Evolutionary conservation across 345 rosid species (phyloP), one percentile per base, ranked within the genome.

Genomic region (Euphorbia pulcherrima): DNA sequence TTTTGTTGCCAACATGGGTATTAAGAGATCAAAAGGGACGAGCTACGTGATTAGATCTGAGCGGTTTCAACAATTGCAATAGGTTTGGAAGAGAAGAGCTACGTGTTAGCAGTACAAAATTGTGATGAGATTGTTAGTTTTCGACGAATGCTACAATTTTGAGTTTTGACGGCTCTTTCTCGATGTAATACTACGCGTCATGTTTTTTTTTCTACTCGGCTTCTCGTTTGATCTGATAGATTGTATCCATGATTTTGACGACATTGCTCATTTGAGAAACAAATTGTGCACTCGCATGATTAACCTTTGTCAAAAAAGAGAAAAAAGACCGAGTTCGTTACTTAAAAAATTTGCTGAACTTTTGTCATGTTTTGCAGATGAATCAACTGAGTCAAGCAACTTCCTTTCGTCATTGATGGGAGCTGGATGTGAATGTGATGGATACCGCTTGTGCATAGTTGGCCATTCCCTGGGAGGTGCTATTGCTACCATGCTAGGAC

Each of bases 401-500:
- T 82, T 86, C 74, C 80, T 93, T 61, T 85, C 97, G 60, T 90
- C 94, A 57, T 81, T 93, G 75, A 73, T 93, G 62, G 96, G 94
- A 70, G 76, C 78, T 54, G 96, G 94, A 65, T 81, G 96, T 41
- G 98, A 93, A 75, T 93, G 97, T 80, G 96, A 90, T 65, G 97
- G 94, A 46, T 93, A 93, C 75, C 77, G 66, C 60, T 47, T 93
- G 54, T 81, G 84, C 63, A 77, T 90, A 64, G 91, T 90, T 40
- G 97, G 98, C 13, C 98, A 93, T 67, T 93, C 98, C 52, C 78
- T 93, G 13, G 94, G 98, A 80, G 98, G 96, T 77, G 90, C 98
- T 28, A 89, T 93, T 64, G 89, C 96, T 77, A 76, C 94, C 41
- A 57, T 93, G 79, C 83, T 93, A 39, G 98, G 97, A 76, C 26